Conservation (phyloP, 345 rosid genomes). For the Alliaria petiolata region DNA sequence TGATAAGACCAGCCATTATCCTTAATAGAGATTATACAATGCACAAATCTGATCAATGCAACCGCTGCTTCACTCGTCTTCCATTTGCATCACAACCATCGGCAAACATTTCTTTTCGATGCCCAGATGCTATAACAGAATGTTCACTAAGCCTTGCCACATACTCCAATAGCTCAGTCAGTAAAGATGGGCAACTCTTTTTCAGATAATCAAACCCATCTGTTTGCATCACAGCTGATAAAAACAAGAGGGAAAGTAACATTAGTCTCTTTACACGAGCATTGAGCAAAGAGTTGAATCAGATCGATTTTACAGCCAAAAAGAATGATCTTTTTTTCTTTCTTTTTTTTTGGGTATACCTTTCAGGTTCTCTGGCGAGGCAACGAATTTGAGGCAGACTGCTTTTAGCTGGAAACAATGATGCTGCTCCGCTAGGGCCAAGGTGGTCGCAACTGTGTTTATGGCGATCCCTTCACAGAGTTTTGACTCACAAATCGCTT, state of each 20-base stretch:
- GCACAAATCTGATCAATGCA: conserved; percentile 32
- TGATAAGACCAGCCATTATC: conserved; percentile 11
- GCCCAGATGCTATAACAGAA: conserved; percentile 41
- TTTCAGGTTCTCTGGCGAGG: conserved; percentile 60
- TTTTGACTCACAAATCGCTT: conserved; percentile 58
- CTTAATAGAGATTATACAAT: conserved; percentile 19
- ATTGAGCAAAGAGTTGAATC: not conserved
- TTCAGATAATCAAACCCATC: conserved; percentile 66
- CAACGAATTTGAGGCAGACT: conserved; percentile 62
- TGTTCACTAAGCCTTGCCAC: conserved; percentile 58
- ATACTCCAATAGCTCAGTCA: conserved; percentile 53
- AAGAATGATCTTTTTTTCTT: not conserved
- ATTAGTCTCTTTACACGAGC: not conserved
- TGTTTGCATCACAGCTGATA: conserved; percentile 72
- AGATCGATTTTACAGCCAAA: not conserved
- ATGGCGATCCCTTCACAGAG: conserved; percentile 67
- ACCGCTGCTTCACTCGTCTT: conserved; percentile 71
- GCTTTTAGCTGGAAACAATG: conserved; percentile 66
- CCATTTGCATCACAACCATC: conserved; percentile 58
- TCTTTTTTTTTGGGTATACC: too few relatives aligned
- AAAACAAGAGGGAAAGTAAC: not conserved
- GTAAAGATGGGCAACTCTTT: conserved; percentile 54
- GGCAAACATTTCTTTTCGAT: conserved; percentile 37
- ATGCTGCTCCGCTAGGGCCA: conserved; percentile 86
- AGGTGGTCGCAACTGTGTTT: conserved; percentile 76